Evolutionary conservation across 768 basidiomycete species (phyloP).

Genomic region (Lyophyllum shimeji): DNA sequence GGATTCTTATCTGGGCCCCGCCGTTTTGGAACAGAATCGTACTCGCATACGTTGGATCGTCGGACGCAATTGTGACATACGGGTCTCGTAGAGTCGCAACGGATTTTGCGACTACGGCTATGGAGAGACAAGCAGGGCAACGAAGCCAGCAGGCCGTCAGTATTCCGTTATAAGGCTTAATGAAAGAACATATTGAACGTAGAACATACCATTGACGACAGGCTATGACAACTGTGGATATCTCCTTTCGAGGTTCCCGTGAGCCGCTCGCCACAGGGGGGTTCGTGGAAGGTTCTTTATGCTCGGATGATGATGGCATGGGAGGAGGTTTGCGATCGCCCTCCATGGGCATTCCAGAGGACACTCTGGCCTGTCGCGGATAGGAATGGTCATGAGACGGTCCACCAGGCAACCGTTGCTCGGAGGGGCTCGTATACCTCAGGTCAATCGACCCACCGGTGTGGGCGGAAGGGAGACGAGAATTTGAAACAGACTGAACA

Average conservation of each 20-base stretch:
- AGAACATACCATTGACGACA: slow-evolving; percentile 77
- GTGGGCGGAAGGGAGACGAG: slow-evolving; percentile 40
- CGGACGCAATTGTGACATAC: slow-evolving; percentile 81
- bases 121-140: slow-evolving; percentile 30
- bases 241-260: slow-evolving; percentile 51
- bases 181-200: slow-evolving; percentile 32
- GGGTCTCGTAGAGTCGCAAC: slow-evolving; percentile 82
- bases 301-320: slow-evolving; percentile 33
- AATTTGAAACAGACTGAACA: slow-evolving; percentile 36
- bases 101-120: slow-evolving; percentile 83
- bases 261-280: slow-evolving; percentile 27
- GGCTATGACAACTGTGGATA: slow-evolving; percentile 74
- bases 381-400: slow-evolving; percentile 46
- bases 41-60: slow-evolving; percentile 74
- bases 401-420: slow-evolving; percentile 45
- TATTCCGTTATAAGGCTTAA: slow-evolving; percentile 40
- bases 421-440: slow-evolving; percentile 37
- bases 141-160: slow-evolving; percentile 30
- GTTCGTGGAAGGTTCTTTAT: slow-evolving; percentile 33
- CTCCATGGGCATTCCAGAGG: slow-evolving; percentile 29
- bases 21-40: slow-evolving; percentile 78
- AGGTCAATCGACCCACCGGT: slow-evolving; percentile 35
- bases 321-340: slow-evolving; percentile 28
- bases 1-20: slow-evolving; percentile 86
- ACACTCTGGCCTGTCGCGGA: slow-evolving; percentile 31